These are phyloP conservation scores for Artemisia annua DNA, from an alignment of 129 eudicot species.

Conservation along the genomic window DNA sequence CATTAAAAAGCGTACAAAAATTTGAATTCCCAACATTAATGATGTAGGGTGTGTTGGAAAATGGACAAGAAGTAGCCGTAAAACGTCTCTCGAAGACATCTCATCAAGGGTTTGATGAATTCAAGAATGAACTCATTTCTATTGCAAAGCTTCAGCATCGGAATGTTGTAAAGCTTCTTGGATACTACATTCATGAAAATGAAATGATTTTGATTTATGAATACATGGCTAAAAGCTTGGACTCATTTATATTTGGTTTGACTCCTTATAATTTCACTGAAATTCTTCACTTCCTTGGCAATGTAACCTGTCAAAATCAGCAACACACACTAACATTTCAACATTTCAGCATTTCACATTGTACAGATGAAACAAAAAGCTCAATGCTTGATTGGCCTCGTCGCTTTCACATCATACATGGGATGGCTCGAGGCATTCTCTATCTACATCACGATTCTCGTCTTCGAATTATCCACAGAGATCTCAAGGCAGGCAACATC, in stretches of 20 bases:
- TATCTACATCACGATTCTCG: slow-evolving; percentile 28
- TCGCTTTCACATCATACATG: slow-evolving; percentile 26
- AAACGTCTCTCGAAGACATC: slow-evolving; percentile 24
- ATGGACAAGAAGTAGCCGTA: slow-evolving; percentile 31
- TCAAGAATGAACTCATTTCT: slow-evolving; percentile 27
- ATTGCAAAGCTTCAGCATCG: slow-evolving; percentile 33
- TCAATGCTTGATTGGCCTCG: slow-evolving; percentile 26
- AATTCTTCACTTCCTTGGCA: not conserved
- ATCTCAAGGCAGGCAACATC: slow-evolving; percentile 25
- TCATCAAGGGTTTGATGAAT: slow-evolving; percentile 28
- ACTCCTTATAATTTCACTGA: not conserved
- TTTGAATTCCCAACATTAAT: too few relatives aligned
- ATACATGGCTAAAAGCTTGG: slow-evolving; percentile 38
- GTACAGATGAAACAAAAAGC: slow-evolving; percentile 19
- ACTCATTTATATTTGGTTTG: slow-evolving; percentile 27
- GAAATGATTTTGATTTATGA: slow-evolving; percentile 34
- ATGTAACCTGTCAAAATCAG: too few relatives aligned
- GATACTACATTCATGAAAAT: slow-evolving; percentile 33
- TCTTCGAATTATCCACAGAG: slow-evolving; percentile 27
- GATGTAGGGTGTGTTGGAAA: slow-evolving; percentile 25
- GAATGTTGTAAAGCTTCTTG: slow-evolving; percentile 32
- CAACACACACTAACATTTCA: not conserved
- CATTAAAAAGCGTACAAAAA: too few relatives aligned
- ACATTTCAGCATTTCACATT: not conserved
- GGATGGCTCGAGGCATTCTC: slow-evolving; percentile 30